Evolutionary conservation across 768 basidiomycete genomes (phyloP).

Genomic region (Trametes cubensis): DNA sequence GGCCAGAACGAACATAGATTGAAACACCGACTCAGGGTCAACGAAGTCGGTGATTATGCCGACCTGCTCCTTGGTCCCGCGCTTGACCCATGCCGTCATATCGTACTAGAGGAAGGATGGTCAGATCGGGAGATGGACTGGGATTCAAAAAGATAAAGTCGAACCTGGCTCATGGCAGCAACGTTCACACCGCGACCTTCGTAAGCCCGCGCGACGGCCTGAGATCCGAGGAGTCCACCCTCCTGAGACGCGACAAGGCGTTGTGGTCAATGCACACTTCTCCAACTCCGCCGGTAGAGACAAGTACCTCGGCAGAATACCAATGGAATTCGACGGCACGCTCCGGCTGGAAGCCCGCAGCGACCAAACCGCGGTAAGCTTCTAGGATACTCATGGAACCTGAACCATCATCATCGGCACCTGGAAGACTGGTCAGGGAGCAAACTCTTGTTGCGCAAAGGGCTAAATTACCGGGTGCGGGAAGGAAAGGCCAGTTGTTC

Average conservation of each 20-base stretch:
- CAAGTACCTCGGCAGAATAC: constrained; percentile 75
- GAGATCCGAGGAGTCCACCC: constrained; percentile 84
- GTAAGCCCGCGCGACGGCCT: constrained; percentile 84
- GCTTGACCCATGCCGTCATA: constrained; percentile 95
- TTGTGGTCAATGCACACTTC: not conserved
- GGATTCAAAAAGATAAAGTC: constrained; percentile 15
- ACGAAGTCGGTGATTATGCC: constrained; percentile 86
- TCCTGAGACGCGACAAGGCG: constrained; percentile 49
- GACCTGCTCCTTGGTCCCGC: constrained; percentile 59
- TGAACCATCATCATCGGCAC: constrained; percentile 65
- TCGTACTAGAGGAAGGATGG: constrained; percentile 57
- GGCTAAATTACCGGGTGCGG: constrained; percentile 63
- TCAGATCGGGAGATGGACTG: constrained; percentile 20
- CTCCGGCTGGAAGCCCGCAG: constrained; percentile 66
- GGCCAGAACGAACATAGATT: not conserved
- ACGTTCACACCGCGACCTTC: constrained; percentile 64
- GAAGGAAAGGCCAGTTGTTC: constrained; percentile 76
- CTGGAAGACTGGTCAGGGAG: constrained; percentile 43
- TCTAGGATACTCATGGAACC: constrained; percentile 82
- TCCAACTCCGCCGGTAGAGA: constrained; percentile 8
- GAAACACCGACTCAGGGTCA: constrained; percentile 41
- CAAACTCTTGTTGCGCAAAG: constrained; percentile 23
- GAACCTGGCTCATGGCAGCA: constrained; percentile 81
- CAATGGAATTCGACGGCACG: constrained; percentile 79
- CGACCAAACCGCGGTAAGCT: constrained; percentile 70